Evolutionary conservation across 768 basidiomycete genomes (phyloP).

Genomic region (Dictyophora rubrovolvata): DNA sequence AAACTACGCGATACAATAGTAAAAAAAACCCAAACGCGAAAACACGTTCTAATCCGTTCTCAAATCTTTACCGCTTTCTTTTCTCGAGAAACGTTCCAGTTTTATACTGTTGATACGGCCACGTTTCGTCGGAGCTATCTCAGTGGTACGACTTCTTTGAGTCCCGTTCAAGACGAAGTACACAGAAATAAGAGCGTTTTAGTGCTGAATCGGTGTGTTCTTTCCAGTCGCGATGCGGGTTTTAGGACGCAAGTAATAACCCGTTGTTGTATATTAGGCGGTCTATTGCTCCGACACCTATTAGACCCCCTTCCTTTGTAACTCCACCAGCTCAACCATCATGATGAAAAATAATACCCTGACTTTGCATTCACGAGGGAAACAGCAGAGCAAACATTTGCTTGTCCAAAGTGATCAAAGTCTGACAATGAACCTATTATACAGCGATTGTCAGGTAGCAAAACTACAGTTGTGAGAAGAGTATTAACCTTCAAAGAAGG

Average conservation of each 20-base stretch:
- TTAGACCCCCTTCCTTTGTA: background rate
- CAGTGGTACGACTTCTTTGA: conserved; percentile 10
- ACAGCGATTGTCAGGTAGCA: background rate
- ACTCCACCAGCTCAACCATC: background rate
- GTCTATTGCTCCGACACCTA: background rate
- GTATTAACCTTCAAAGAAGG: background rate
- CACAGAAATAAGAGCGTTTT: conserved; percentile 61
- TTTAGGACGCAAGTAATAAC: background rate
- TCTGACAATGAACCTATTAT: background rate
- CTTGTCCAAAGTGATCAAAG: background rate
- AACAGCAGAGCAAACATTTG: conserved; percentile 8
- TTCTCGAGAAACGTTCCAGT: conserved; percentile 58
- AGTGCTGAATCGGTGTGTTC: conserved; percentile 57
- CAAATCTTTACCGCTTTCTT: conserved; percentile 69
- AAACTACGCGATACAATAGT: background rate
- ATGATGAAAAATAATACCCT: conserved; percentile 3
- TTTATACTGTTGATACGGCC: conserved; percentile 17
- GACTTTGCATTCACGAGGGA: conserved; percentile 15
- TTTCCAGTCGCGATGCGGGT: background rate
- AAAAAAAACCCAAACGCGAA: background rate
- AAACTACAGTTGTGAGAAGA: no score
- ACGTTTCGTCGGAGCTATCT: conserved; percentile 22
- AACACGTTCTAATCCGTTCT: conserved; percentile 50
- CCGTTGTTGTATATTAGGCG: background rate
- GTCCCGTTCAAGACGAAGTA: conserved; percentile 45